Evolutionary conservation across 305 asterid genomes (phyloP).

Genomic region (Fraxinus nigra): DNA sequence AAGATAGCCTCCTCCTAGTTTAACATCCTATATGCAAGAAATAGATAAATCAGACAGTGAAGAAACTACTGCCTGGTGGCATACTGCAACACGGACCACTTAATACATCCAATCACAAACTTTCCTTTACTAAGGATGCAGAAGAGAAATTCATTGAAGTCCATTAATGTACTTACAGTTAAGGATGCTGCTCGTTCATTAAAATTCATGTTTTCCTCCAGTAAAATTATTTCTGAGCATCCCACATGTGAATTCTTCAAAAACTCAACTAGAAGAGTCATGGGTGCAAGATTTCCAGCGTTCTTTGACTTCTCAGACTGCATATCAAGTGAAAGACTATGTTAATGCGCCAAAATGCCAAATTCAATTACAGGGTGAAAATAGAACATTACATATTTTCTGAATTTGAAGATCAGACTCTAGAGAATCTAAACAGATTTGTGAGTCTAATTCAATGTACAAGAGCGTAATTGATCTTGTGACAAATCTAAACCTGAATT

Average conservation of each 20-base stretch:
- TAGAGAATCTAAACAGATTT: not conserved
- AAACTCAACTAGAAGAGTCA: conserved; percentile 54
- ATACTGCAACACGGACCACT: conserved; percentile 76
- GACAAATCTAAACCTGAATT: not conserved
- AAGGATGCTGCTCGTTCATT: conserved; percentile 76
- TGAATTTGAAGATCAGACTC: not conserved
- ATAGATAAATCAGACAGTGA: conserved; percentile 21
- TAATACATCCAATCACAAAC: conserved; percentile 45
- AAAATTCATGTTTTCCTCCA: conserved; percentile 85
- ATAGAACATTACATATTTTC: conserved; percentile 11
- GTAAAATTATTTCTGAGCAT: conserved; percentile 52
- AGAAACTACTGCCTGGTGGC: conserved; percentile 17
- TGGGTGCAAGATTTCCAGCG: conserved; percentile 68
- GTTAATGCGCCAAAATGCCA: conserved; percentile 5
- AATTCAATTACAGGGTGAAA: conserved; percentile 17
- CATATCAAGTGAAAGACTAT: conserved; percentile 24
- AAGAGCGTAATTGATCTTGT: not conserved
- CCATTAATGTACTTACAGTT: conserved; percentile 42
- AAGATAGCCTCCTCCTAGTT: conserved; percentile 63
- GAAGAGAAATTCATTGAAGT: conserved; percentile 52
- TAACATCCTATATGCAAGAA: conserved; percentile 53
- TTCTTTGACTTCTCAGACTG: conserved; percentile 93
- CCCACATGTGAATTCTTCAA: conserved; percentile 43
- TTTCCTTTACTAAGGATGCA: conserved; percentile 9
- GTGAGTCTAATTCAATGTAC: not conserved